Conservation (phyloP, 2,329 filamentous ascomycete genomes). For the Ascomycota sp. region DNA sequence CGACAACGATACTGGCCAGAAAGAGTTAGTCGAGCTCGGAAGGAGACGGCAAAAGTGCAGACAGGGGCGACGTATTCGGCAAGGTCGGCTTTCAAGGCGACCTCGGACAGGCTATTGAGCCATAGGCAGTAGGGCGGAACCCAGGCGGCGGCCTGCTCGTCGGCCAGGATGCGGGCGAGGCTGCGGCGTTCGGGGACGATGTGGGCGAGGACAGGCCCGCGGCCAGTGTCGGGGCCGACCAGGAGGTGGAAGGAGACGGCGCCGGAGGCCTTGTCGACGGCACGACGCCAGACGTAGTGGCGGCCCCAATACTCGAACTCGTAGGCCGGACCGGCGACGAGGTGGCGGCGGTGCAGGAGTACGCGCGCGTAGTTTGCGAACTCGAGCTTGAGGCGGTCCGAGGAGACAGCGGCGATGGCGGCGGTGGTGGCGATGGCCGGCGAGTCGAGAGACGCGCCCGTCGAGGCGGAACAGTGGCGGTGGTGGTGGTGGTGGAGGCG, state of each 20-base stretch:
- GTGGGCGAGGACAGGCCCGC: constrained; percentile 50
- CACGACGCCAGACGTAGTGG: constrained; percentile 65
- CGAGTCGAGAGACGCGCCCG: background rate
- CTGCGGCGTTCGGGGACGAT: constrained; percentile 66
- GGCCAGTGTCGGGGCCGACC: constrained; percentile 39
- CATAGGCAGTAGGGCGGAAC: constrained; percentile 79
- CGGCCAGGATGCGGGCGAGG: constrained; percentile 46
- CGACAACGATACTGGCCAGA: constrained; percentile 51
- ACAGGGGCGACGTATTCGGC: constrained; percentile 53
- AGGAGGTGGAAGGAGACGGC: constrained; percentile 64
- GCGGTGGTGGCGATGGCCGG: constrained; percentile 4
- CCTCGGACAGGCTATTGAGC: constrained; percentile 56
- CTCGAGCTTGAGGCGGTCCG: constrained; percentile 71
- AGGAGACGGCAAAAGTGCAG: too few species aligned
- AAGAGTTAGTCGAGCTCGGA: constrained; percentile 5
- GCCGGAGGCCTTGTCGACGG: constrained; percentile 46
- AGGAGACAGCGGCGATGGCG: constrained; percentile 26
- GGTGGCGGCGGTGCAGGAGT: constrained; percentile 50
- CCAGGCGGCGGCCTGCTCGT: constrained; percentile 69
- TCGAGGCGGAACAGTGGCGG: background rate
- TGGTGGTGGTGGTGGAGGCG: background rate
- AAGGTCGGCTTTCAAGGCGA: constrained; percentile 57
- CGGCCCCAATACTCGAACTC: constrained; percentile 90
- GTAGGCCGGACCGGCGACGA: constrained; percentile 43
- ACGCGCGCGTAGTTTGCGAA: constrained; percentile 96